phyloP scores from a whole-genome alignment of 176 grass and related monocot genomes.

The Lolium multiflorum region DNA sequence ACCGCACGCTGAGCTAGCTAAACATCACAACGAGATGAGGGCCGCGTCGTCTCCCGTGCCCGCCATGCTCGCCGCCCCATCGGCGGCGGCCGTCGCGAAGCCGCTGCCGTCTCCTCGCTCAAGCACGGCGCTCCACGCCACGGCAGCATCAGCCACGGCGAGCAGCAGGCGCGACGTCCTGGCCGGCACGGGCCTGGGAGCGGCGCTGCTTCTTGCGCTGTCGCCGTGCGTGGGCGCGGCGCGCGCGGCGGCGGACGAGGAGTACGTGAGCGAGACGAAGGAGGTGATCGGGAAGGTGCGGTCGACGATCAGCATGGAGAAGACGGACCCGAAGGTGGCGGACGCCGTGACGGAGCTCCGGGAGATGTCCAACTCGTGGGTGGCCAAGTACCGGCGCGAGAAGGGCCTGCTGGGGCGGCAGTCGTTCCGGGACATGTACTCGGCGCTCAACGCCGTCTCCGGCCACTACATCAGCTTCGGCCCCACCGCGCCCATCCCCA shows the following conservation, averaged over 20 bases:
- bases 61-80: constrained; percentile 27
- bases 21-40: constrained; percentile 41
- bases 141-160: background rate
- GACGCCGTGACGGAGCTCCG: constrained; percentile 81
- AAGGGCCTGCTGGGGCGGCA: constrained; percentile 76
- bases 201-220: constrained; percentile 40
- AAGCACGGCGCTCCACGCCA: background rate
- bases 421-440: constrained; percentile 98
- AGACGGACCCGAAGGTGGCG: constrained; percentile 82
- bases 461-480: constrained; percentile 99
- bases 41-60: constrained; percentile 47
- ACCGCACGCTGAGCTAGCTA: background rate
- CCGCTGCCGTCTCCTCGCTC: constrained; percentile 13
- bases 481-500: constrained; percentile 89
- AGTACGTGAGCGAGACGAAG: constrained; percentile 91
- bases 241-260: constrained; percentile 63
- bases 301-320: constrained; percentile 83
- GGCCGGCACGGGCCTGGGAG: constrained; percentile 1
- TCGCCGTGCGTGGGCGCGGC: constrained; percentile 30
- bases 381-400: constrained; percentile 94
- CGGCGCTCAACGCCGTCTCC: constrained; percentile 94
- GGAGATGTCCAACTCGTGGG: constrained; percentile 91
- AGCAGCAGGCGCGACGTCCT: constrained; percentile 49
- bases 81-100: constrained; percentile 30
- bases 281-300: constrained; percentile 96